Evolutionary conservation across 331 rosid genomes (phyloP).

Genomic region (Ulmus americana): DNA sequence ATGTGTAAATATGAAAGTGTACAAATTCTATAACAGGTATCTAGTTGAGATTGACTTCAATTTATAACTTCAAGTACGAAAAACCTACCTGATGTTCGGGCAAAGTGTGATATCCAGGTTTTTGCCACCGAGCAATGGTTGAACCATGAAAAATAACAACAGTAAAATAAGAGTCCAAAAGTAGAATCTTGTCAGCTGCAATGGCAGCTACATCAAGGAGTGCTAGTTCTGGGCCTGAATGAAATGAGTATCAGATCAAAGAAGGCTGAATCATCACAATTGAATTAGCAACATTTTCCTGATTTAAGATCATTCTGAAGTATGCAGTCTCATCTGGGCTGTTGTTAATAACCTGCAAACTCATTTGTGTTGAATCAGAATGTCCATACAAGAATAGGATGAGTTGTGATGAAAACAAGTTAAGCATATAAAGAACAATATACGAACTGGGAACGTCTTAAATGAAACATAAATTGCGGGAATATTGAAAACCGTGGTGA

Average conservation of each 20-base stretch:
- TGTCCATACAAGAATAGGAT: constrained; percentile 10
- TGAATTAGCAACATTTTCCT: constrained; percentile 87
- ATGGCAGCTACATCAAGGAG: constrained; percentile 96
- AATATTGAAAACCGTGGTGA: constrained; percentile 93
- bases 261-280: constrained; percentile 99
- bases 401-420: constrained; percentile 1
- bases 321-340: constrained; percentile 98
- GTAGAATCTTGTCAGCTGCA: constrained; percentile 82
- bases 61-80: neutral
- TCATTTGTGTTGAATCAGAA: constrained; percentile 1
- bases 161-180: constrained; percentile 82
- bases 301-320: constrained; percentile 90
- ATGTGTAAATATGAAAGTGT: neutral
- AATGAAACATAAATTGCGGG: constrained; percentile 91
- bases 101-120: constrained; percentile 80
- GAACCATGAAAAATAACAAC: constrained; percentile 91
- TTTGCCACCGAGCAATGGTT: constrained; percentile 95
- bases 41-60: neutral
- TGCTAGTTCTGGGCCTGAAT: constrained; percentile 83
- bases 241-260: constrained; percentile 81
- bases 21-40: neutral
- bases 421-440: neutral
- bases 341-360: constrained; percentile 87
- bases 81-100: constrained; percentile 83
- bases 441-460: constrained; percentile 90